Base-by-base conservation (phyloP, 1,284 basidiomycete genomes). In the Tilletia caries region DNA sequence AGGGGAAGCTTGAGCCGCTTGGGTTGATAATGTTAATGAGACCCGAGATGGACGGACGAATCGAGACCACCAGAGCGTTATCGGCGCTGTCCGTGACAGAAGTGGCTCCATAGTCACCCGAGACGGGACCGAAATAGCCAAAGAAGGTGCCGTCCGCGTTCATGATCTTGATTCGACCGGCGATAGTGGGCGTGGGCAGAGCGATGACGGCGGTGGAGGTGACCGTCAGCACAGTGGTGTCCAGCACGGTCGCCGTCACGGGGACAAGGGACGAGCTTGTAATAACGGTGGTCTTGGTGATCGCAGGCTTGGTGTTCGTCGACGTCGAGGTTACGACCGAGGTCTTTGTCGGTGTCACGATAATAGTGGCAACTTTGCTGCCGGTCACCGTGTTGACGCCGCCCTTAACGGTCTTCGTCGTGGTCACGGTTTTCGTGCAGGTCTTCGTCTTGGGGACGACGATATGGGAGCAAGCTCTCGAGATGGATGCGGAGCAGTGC, bases 251-350 rank as follows among this genome's bases (percentile, higher is more conserved):
- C 25, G 52, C 52, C 29, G 52, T 54, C 23, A 54, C 52, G 52
- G 52, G 52, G 23, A 54, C 52, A 29, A 54, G 52, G 52, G 52
- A 54, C 23, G 52, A 54, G 52, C 52, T 54, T 15, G 52, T 13
- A 15, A 29, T 27, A 6, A 54, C 52, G 29, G 29, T 54, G n/a
- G 52, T 54, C 23, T 23, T 13, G 6, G 52, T 54, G n/a, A 54
- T 27, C 25, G n/a, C 52, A 27, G 52, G 23, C 15, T 13, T 29
- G 12, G 52, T 54, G 12, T 18, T 27, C 37, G 52, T 54, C 13
- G 52, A 54, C 25, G 52, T 54, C 52, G 23, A 29, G 52, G n/a
- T 54, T 29, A 54, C 52, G 52, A 54, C 29, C 52, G 25, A 54
- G 25, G 8, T 54, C 25, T 25, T 29, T 15, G 52, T 54, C 23